Conservation (phyloP, 202 grass and related monocot genomes). For the Bolboschoenoplectus hybrid region DNA sequence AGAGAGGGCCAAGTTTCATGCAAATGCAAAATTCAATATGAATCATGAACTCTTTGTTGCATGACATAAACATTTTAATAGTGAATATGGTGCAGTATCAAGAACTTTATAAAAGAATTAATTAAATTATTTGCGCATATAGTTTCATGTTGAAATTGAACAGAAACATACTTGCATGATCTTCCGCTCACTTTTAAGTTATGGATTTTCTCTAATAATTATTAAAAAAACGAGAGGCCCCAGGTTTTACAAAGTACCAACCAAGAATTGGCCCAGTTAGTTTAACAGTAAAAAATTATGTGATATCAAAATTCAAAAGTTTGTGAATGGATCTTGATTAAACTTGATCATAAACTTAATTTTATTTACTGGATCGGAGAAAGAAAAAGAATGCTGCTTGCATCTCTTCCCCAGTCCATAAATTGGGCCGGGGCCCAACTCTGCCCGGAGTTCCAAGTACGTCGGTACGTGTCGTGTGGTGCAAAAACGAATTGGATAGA, state of each 20-base stretch:
- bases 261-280: too few species aligned
- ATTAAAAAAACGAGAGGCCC: not conserved
- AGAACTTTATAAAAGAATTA: not conserved
- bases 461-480: not conserved
- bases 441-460: not conserved
- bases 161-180: not conserved
- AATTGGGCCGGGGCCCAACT: not conserved
- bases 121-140: not conserved
- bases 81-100: conserved; percentile 1
- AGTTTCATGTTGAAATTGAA: not conserved
- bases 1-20: not conserved
- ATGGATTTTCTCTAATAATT: not conserved
- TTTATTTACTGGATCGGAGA: not conserved
- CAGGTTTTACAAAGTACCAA: too few species aligned
- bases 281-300: not conserved
- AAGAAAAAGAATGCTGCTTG: not conserved
- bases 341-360: not conserved
- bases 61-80: not conserved
- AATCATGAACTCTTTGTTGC: conserved; percentile 1
- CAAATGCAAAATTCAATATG: not conserved
- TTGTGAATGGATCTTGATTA: not conserved
- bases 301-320: not conserved
- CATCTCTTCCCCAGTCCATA: not conserved
- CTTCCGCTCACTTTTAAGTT: not conserved
- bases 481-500: too few species aligned